Evolutionary conservation across 257 asterid species (phyloP), one percentile per base, ranked within the genome.

Genomic region (Solanum dulcamara): DNA sequence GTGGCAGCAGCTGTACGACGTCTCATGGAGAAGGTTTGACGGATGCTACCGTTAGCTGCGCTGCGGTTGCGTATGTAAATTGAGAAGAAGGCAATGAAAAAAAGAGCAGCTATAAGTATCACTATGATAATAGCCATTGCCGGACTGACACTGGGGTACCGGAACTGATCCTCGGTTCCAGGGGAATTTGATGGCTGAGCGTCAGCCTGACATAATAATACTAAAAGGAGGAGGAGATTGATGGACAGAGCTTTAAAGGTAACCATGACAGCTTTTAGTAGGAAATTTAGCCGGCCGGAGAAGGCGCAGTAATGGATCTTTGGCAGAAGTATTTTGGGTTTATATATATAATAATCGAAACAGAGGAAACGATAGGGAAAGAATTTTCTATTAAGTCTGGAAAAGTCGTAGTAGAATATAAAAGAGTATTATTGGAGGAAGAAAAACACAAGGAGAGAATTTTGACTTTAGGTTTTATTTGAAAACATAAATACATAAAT

Each of bases 11-110:
- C 60, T 14, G 83, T 88, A 0, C 94, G 89, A 2, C 93, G 94
- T 4, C 92, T 88, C 84, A 83, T 32, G 26, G 97, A 89, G 20
- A 91, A 90, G 5, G 86, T 93, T 11, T 86, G 89, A 32, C 93
- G 89, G 85, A 87, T 10, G 88, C 88, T 86, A 42, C 93, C 51
- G 84, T 44, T 85, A 6, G 88, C 18, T 35, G 71, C 11, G 18
- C 90, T 50, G 90, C 98, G 95, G 92, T 91, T 93, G 75, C 98
- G 98, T 91, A 96, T 87, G 93, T 95, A 95, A 85, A 96, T 89
- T 4, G 98, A 92, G 92, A 93, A 92, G 86, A 96, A 93, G 0
- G 93, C 99, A 93, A 96, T 87, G 88, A 93, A 89, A 88, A 96
- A 96, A 64, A 96, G 86, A 1, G 96, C 94, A 7, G 93, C 94